Evolutionary conservation across 305 asterid species (phyloP).

Genomic region (Fraxinus xanthoxyloides): DNA sequence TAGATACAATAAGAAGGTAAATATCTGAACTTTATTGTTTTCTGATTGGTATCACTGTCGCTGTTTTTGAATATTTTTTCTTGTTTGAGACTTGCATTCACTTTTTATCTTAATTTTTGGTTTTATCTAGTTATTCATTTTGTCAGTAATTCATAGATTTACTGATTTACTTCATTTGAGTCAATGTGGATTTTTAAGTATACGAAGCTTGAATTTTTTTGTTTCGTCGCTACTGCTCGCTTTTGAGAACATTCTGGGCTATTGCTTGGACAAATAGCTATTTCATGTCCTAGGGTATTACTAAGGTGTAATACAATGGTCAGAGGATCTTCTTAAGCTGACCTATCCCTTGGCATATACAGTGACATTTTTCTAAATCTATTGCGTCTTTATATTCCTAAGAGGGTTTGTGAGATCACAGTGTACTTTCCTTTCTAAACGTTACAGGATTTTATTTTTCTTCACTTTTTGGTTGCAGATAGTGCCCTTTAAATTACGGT

Average conservation of each 20-base stretch:
- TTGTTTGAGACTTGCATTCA: neutral
- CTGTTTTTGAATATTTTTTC: neutral
- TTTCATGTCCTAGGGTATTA: neutral
- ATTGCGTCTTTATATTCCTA: neutral
- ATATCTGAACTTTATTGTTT: neutral
- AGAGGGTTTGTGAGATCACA: neutral
- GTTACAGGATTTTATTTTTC: neutral
- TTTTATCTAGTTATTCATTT: too few relatives aligned
- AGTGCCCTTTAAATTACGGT: constrained; percentile 59
- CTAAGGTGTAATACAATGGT: neutral
- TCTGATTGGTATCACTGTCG: neutral
- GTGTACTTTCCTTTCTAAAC: neutral
- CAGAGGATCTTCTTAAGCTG: neutral
- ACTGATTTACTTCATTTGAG: neutral
- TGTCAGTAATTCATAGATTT: neutral
- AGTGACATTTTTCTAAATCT: neutral
- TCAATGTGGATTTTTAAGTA: neutral
- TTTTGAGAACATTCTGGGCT: neutral
- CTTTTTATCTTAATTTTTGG: neutral
- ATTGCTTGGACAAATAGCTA: neutral
- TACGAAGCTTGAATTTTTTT: neutral
- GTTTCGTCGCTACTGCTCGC: neutral
- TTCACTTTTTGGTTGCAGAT: constrained; percentile 34
- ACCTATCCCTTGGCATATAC: neutral
- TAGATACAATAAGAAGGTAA: constrained; percentile 68